Conservation (phyloP, 2,329 filamentous ascomycete genomes). For the Alternaria arborescens region DNA sequence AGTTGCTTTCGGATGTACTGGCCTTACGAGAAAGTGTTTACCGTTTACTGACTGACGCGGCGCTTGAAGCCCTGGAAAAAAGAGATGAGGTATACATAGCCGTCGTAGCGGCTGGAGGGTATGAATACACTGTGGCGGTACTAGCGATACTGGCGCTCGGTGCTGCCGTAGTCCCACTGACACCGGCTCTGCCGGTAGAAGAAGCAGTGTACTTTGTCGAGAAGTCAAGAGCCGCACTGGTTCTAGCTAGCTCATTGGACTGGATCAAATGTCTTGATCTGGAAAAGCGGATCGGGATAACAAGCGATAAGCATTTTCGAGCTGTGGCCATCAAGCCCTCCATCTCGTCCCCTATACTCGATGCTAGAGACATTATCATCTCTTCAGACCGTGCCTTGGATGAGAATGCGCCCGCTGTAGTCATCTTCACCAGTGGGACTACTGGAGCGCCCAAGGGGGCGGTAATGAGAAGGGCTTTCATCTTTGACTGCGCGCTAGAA, state of each 20-base stretch:
- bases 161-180: constrained; percentile 58
- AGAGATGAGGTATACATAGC: constrained; percentile 56
- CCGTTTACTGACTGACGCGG: constrained; percentile 38
- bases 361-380: constrained; percentile 48
- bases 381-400: constrained; percentile 53
- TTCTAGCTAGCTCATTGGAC: constrained; percentile 50
- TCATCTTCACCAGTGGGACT: constrained; percentile 59
- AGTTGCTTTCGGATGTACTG: constrained; percentile 57
- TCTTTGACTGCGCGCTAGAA: constrained; percentile 46
- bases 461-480: constrained; percentile 55
- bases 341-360: constrained; percentile 39
- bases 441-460: constrained; percentile 58
- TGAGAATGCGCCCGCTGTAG: constrained; percentile 53
- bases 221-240: constrained; percentile 51
- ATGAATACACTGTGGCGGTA: constrained; percentile 60
- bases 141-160: constrained; percentile 58
- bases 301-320: constrained; percentile 45
- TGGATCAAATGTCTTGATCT: constrained; percentile 41
- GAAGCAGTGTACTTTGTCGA: constrained; percentile 57
- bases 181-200: constrained; percentile 52
- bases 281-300: constrained; percentile 35
- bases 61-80: constrained; percentile 38
- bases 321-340: constrained; percentile 51
- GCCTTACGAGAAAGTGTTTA: constrained; percentile 52
- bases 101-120: constrained; percentile 57